Conservation (phyloP, 1,284 basidiomycete species). For the Irpex sp. region DNA sequence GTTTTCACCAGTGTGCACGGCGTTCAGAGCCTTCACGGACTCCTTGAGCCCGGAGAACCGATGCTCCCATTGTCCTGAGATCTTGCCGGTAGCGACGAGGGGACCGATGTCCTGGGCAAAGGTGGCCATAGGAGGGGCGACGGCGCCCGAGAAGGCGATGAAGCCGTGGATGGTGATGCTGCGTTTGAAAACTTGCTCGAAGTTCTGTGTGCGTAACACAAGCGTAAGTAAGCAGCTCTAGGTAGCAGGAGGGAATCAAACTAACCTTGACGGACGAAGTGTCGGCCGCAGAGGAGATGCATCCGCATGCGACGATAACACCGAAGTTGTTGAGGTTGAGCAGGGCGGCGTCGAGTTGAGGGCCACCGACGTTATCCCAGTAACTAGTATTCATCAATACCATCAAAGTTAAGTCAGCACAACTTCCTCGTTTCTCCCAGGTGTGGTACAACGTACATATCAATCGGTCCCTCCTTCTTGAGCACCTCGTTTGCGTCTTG, state of each 20-base stretch:
- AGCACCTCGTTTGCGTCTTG: constrained; percentile 9
- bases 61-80: constrained; percentile 52
- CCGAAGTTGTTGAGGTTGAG: constrained; percentile 10
- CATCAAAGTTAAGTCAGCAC: not conserved
- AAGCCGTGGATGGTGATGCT: constrained; percentile 13
- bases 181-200: constrained; percentile 13
- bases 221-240: not conserved
- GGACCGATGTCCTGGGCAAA: constrained; percentile 49
- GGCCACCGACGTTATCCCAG: constrained; percentile 58
- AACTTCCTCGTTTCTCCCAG: too few species aligned
- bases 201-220: constrained; percentile 4
- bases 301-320: constrained; percentile 14
- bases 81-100: constrained; percentile 49
- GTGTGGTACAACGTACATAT: constrained; percentile 10
- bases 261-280: constrained; percentile 8
- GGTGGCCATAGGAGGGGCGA: constrained; percentile 18
- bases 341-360: constrained; percentile 50
- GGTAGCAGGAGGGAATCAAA: not conserved
- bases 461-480: constrained; percentile 12
- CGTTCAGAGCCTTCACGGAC: constrained; percentile 46
- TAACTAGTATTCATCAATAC: constrained; percentile 8
- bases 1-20: constrained; percentile 52
- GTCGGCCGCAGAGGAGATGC: constrained; percentile 6
- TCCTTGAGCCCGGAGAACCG: constrained; percentile 44
- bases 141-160: constrained; percentile 7